These are phyloP conservation scores for Microdochium paspali DNA, from an alignment of 2,329 filamentous ascomycete species.

Conservation along the genomic window DNA sequence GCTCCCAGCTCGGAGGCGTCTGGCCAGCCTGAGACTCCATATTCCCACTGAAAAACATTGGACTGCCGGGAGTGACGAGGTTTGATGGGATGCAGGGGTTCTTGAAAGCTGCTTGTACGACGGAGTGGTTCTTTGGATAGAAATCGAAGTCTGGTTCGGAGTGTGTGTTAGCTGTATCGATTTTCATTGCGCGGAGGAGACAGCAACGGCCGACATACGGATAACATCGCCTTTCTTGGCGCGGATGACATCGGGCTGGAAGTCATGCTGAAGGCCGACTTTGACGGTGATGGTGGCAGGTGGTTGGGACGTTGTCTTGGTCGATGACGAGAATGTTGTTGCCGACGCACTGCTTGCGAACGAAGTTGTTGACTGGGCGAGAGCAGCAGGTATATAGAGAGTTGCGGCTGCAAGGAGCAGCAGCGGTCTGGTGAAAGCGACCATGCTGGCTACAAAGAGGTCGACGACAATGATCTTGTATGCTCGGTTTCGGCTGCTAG, in stretches of 20 bases:
- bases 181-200: neutral
- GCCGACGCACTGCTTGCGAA: neutral
- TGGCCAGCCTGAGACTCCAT: slow-evolving; percentile 1
- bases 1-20: slow-evolving; percentile 25
- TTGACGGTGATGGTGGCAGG: slow-evolving; percentile 6
- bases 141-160: slow-evolving; percentile 27
- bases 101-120: slow-evolving; percentile 49
- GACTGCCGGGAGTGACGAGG: slow-evolving; percentile 32
- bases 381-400: neutral
- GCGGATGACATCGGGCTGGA: slow-evolving; percentile 6
- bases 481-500: too few species aligned
- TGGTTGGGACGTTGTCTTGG: slow-evolving; percentile 1
- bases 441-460: too few species aligned
- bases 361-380: neutral
- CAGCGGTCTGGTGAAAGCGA: neutral
- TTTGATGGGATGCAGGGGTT: slow-evolving; percentile 57
- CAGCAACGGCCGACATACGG: slow-evolving; percentile 2
- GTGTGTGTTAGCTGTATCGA: neutral
- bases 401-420: neutral
- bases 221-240: slow-evolving; percentile 8
- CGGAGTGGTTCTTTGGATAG: slow-evolving; percentile 43
- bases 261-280: slow-evolving; percentile 9
- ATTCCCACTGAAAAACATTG: slow-evolving; percentile 43
- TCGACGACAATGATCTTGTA: too few species aligned
- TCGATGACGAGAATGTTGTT: neutral